Conservation (phyloP, 169 alveolate genomes). For the Eimeria acervulina region DNA sequence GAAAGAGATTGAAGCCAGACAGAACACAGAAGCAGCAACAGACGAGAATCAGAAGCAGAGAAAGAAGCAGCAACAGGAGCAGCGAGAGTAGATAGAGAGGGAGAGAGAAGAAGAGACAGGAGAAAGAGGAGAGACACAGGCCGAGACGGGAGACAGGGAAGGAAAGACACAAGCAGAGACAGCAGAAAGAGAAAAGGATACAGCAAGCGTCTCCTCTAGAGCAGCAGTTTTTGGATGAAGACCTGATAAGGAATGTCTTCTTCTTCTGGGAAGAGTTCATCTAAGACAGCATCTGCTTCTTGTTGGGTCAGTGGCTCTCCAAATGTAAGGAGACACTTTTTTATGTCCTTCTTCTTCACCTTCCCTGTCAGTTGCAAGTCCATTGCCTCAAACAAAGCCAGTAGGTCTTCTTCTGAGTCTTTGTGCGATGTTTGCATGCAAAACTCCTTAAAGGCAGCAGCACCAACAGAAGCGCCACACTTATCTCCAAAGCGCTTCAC, state of each 20-base stretch:
- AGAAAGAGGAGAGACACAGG: neutral
- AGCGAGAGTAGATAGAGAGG: no score
- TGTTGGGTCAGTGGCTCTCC: constrained; percentile 3
- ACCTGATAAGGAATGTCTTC: constrained; percentile 29
- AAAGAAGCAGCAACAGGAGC: no score
- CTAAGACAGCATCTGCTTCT: constrained; percentile 25
- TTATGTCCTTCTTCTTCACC: neutral
- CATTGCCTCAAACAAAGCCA: constrained; percentile 33
- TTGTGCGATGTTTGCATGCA: neutral
- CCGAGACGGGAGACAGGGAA: no score
- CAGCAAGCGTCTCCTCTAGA: neutral
- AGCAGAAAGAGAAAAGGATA: neutral
- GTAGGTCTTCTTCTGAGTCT: neutral
- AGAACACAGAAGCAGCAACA: no score
- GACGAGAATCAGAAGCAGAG: no score
- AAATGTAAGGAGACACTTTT: neutral
- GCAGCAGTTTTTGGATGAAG: constrained; percentile 16
- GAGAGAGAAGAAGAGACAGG: neutral
- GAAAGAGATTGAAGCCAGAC: no score
- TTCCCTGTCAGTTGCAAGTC: constrained; percentile 16
- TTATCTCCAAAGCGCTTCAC: neutral
- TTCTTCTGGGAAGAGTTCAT: neutral
- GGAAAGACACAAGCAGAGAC: no score
- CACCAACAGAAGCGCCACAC: neutral
- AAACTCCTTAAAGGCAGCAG: neutral